phyloP scores from a whole-genome alignment of 1,284 basidiomycete genomes.

The Ganoderma leucocontextum region DNA sequence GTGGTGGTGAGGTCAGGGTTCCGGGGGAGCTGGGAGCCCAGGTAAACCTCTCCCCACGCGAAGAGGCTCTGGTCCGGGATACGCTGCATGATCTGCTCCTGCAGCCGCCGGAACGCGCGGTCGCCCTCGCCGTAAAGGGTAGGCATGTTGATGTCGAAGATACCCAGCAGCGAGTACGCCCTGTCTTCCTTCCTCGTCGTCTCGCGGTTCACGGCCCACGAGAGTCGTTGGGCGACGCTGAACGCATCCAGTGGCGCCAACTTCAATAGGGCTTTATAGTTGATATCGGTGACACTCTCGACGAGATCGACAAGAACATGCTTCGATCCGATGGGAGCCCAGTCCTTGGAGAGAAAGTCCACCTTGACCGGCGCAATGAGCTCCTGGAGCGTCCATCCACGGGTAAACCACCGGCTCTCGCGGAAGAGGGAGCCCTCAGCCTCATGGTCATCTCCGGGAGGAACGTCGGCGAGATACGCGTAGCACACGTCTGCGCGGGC shows the following conservation, averaged over 20 bases:
- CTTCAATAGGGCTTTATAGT: not conserved
- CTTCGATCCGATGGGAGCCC: not conserved
- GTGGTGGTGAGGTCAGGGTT: not conserved
- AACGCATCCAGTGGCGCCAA: not conserved
- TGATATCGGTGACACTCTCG: not conserved
- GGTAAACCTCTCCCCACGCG: not conserved
- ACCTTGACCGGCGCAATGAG: not conserved
- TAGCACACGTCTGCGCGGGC: not conserved
- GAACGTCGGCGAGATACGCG: not conserved
- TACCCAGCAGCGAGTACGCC: not conserved
- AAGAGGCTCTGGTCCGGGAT: not conserved
- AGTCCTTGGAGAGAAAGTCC: not conserved
- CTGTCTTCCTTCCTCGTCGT: not conserved
- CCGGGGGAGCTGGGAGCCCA: not conserved
- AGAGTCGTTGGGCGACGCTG: not conserved
- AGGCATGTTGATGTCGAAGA: not conserved
- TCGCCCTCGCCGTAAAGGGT: not conserved
- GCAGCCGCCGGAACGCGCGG: not conserved
- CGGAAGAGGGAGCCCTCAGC: not conserved
- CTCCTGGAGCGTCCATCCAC: not conserved
- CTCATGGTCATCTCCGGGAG: not conserved
- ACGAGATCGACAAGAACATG: not conserved
- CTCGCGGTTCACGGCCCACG: not conserved
- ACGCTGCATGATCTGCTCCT: not conserved
- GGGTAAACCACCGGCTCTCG: not conserved